Evolutionary conservation across 1,284 basidiomycete genomes (phyloP).

Genomic region (Puccinia hordei): DNA sequence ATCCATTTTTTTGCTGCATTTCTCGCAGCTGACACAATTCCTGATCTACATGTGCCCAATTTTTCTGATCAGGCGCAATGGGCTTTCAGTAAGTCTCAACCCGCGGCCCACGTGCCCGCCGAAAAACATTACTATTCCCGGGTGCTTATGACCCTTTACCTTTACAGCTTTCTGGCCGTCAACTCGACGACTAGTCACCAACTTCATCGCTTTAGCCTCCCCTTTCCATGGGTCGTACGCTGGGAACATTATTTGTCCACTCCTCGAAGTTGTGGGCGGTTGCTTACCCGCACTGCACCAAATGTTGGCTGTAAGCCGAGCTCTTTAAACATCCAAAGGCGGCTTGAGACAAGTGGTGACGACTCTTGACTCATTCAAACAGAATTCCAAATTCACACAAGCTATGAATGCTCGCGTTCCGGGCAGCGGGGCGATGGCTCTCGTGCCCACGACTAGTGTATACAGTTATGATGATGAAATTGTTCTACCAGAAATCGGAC

Average conservation of each 20-base stretch:
- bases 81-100: constrained; percentile 25
- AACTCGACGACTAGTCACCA: background rate
- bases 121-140: background rate
- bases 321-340: background rate
- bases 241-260: background rate
- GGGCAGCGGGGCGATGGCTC: background rate
- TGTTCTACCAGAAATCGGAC: constrained; percentile 20
- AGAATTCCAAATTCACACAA: constrained; percentile 9
- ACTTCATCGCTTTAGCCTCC: constrained; percentile 2
- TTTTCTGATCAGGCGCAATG: constrained; percentile 23
- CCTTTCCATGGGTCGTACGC: constrained; percentile 6
- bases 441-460: constrained; percentile 30
- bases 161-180: constrained; percentile 39
- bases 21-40: background rate
- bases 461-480: constrained; percentile 11
- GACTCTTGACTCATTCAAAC: background rate
- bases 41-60: background rate
- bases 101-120: background rate
- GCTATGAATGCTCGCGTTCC: constrained; percentile 14
- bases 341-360: background rate
- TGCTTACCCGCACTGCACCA: constrained; percentile 21
- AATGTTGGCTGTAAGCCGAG: background rate
- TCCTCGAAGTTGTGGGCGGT: background rate
- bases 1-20: background rate
- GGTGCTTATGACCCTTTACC: constrained; percentile 23